Percentiles rank a stretch among this genome's conserved stretches.
phyloP scores from a whole-genome alignment of 2,329 filamentous ascomycete species.

The Leptosphaerulina australis region DNA sequence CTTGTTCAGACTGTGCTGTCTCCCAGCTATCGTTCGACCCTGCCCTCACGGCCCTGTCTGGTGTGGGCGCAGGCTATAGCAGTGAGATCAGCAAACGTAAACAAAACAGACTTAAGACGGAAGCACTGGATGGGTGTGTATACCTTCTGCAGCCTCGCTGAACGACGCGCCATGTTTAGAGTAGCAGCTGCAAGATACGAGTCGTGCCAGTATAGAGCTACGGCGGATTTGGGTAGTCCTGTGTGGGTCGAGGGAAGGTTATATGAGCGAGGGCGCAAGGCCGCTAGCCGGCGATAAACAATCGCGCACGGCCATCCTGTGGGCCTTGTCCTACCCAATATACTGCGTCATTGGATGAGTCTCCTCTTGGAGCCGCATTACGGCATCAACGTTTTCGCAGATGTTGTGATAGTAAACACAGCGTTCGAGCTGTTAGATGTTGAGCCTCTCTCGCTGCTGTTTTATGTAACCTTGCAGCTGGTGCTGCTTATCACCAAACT shows the following conservation, averaged over 20 bases:
- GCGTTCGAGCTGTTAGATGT: conserved; percentile 12
- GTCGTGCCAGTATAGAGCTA: conserved; percentile 15
- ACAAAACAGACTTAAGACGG: conserved; percentile 27
- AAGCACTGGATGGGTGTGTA: conserved; percentile 5
- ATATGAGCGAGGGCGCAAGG: conserved; percentile 11
- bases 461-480: conserved; percentile 2
- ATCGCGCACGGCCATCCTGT: neutral
- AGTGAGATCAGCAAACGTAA: conserved; percentile 36
- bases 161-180: conserved; percentile 45
- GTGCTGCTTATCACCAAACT: neutral
- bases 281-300: conserved; percentile 19
- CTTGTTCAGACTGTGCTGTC: conserved; percentile 32
- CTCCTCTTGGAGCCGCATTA: conserved; percentile 2
- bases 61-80: conserved; percentile 37
- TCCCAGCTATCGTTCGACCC: conserved; percentile 37
- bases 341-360: conserved; percentile 15
- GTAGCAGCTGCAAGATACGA: conserved; percentile 14
- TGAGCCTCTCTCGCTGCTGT: conserved; percentile 12
- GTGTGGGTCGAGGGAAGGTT: conserved; percentile 31
- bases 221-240: conserved; percentile 31
- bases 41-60: conserved; percentile 16
- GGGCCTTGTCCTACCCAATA: conserved; percentile 6
- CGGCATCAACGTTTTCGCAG: conserved; percentile 6
- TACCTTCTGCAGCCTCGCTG: conserved; percentile 48
- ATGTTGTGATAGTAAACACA: conserved; percentile 20